Base-by-base conservation (phyloP, 1,284 basidiomycete genomes). In the Apiotrichum domesticum region DNA sequence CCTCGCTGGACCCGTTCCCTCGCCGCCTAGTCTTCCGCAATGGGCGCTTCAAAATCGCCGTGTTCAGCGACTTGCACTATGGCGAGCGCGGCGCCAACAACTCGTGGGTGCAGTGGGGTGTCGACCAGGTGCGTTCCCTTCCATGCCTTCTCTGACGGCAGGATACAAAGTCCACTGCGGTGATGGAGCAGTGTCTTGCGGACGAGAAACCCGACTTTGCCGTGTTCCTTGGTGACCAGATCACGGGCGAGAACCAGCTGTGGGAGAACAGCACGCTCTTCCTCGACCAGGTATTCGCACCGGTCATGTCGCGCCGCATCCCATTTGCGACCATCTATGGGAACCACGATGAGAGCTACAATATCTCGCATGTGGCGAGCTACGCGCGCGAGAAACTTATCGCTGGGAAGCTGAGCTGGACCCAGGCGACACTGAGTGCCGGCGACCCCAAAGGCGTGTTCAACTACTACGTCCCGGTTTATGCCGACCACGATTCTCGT, bases 261-360 rank as follows among this genome's bases (percentile, higher is more conserved):
- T 56, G 48, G 49, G 52, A 62, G 32, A 66, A 66, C 56, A 56
- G 54, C 5, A 62, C 62, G 1, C 51, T 13, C 2, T 55, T 56
- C 51, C 59, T 62, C 14, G 62, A 66, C 52, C 41, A 59, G 40
- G 42, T 56, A 11, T 63, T 59, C 35, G 44, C 35, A n/a, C 58
- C 64, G 2, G 59, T 58, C 6, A 39, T 53, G 6, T 44, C 52
- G 40, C 52, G 54, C 35, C 46, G 44, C n/a, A 55, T 53, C 11
- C 59, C 60, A 21, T 66, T 66, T 45, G 52, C 56, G 15, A 48
- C 34, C 41, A 46, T 55, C 32, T 59, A 60, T 39, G 63, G 63
- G 32, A 64, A 64, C 53, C 64, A 66, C 56, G 64, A 66, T 58
- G 63, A 66, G 44, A 64, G 63, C 57, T 64, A 65, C 57, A 65